Evolutionary conservation across 2,329 filamentous ascomycete genomes (phyloP).

Genomic region (Exophiala sideris): DNA sequence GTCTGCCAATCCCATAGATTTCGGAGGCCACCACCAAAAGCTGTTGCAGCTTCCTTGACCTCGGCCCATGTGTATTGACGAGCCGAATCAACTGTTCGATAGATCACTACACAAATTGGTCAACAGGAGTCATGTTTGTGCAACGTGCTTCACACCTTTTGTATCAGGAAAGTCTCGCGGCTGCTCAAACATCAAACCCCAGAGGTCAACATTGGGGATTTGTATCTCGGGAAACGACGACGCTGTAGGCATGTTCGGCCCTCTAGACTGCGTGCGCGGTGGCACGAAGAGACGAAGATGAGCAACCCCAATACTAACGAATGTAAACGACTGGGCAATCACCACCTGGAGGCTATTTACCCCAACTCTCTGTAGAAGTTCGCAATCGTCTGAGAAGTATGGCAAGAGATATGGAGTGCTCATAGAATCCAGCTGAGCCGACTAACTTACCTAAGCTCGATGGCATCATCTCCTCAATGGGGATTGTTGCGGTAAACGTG

Average conservation of each 20-base stretch:
- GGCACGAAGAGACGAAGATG: too few relatives aligned
- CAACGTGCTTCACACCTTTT: slow-evolving; percentile 15
- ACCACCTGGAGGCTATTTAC: too few relatives aligned
- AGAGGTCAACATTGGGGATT: slow-evolving; percentile 74
- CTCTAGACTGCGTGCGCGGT: neutral
- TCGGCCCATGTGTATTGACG: slow-evolving; percentile 70
- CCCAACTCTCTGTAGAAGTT: too few relatives aligned
- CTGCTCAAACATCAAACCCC: slow-evolving; percentile 54
- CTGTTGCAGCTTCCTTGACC: slow-evolving; percentile 61
- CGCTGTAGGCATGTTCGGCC: slow-evolving; percentile 62
- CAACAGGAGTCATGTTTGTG: neutral
- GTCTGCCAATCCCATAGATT: slow-evolving; percentile 74
- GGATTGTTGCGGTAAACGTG: too few relatives aligned
- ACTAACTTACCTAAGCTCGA: too few relatives aligned
- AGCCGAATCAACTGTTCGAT: slow-evolving; percentile 45
- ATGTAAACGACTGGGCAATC: too few relatives aligned
- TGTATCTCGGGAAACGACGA: slow-evolving; percentile 63
- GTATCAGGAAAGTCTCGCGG: slow-evolving; percentile 25
- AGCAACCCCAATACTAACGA: too few relatives aligned
- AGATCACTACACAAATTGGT: slow-evolving; percentile 23
- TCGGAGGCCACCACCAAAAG: slow-evolving; percentile 76
- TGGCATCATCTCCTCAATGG: too few relatives aligned
- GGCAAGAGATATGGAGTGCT: too few relatives aligned
- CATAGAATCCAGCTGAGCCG: too few relatives aligned
- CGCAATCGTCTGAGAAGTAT: too few relatives aligned